Conservation (phyloP, 441 rosid genomes). For the Erysimum cheiri region DNA sequence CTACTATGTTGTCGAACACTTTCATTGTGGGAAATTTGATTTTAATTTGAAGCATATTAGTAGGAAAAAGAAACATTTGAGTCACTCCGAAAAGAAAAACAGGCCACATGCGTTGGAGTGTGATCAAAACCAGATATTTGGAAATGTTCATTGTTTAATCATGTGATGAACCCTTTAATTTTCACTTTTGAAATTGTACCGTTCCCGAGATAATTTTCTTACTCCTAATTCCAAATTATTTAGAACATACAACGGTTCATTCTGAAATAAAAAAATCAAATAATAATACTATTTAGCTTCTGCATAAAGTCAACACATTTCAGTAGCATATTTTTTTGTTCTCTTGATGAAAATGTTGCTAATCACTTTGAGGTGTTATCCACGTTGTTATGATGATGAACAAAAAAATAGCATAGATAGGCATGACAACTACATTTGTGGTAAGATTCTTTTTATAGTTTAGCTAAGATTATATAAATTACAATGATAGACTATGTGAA, state of each 20-base stretch:
- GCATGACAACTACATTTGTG: constrained; percentile 26
- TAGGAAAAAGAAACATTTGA: neutral
- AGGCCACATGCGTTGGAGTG: constrained; percentile 37
- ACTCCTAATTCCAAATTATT: neutral
- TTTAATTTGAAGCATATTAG: too few relatives aligned
- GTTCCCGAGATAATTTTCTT: neutral
- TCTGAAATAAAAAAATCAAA: neutral
- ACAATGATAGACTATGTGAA: neutral
- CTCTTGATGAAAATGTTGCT: neutral
- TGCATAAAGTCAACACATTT: neutral
- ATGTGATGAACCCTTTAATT: constrained; percentile 13
- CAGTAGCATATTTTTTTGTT: neutral
- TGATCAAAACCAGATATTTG: constrained; percentile 4
- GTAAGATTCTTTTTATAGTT: constrained; percentile 16
- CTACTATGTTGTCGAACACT: neutral
- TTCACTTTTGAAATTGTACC: neutral
- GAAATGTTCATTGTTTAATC: constrained; percentile 22
- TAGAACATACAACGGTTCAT: neutral
- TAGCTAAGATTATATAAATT: constrained; percentile 1
- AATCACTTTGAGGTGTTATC: neutral
- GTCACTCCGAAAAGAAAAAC: neutral
- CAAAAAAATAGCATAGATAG: constrained; percentile 6
- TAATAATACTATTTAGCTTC: neutral
- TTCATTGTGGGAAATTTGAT: neutral
- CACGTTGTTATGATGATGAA: constrained; percentile 6